Evolutionary conservation across 768 basidiomycete genomes (phyloP), one percentile per base, ranked within the genome.

Genomic region (Tulasnella sp.): DNA sequence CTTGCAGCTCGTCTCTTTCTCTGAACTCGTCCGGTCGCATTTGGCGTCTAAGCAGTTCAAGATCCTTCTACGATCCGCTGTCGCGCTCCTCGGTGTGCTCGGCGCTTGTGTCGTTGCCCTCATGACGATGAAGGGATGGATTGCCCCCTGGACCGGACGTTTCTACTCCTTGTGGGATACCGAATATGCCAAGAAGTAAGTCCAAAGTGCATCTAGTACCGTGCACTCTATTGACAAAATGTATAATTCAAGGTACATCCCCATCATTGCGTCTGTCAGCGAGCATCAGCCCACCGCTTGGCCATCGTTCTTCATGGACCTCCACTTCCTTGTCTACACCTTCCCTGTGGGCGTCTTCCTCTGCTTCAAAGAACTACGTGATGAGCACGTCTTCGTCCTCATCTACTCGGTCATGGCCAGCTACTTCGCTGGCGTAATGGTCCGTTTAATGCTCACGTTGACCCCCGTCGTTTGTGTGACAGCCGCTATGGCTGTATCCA

Each of bases 121-220:
- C 46, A 77, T 98, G 61, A 97, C 94, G 0, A 86, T 88, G 72
- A 86, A 83, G 59, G 94, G 93, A 17, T 87, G 82, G 79, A 98
- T 99, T 63, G 93, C 94, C 3, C 94, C 94, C 0, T 99, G 96
- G 93, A 98, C 94, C n/a, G 96, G 96, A 36, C 84, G 96, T 57
- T 98, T 99, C 77, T 99, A 99, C 71, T 96, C 92, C 0, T 75
- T 99, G 2, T 99, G 96, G 96, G 96, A 99, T 69, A 98, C 94
- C 0, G 94, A 91, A 31, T 99, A 99, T 66, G 96, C 96, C 51
- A 96, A 94, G 70, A 93, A 94, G 90, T 93, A 65, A 34, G 75
- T 61, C 29, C 42, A 40, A 25, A 19, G 48, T 62, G 56, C 59
- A 37, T 45, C 32, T 14, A 49, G 35, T n/a, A 57, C 49, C 12